Evolutionary conservation across 2,329 filamentous ascomycete species (phyloP).

Genomic region (Fusarium goolgardi): DNA sequence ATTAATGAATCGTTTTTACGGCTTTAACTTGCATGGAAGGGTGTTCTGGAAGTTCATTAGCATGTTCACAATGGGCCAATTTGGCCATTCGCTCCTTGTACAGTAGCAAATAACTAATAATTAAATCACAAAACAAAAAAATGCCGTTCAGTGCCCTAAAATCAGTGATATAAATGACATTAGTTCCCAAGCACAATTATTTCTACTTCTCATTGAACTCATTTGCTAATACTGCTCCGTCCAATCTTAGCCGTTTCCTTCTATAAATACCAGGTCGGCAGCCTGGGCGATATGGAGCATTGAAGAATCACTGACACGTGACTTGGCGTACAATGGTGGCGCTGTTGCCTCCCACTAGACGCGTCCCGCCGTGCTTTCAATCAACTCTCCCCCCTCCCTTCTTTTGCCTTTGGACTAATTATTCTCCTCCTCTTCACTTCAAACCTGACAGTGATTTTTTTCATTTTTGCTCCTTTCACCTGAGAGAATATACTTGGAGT

Average conservation of each 20-base stretch:
- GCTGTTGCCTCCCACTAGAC: constrained; percentile 47
- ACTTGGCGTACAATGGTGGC: constrained; percentile 52
- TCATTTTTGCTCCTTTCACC: neutral
- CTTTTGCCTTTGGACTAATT: constrained; percentile 28
- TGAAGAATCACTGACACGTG: constrained; percentile 48
- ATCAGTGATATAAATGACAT: neutral
- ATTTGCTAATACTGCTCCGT: neutral
- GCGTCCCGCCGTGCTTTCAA: constrained; percentile 51
- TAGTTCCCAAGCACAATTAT: neutral
- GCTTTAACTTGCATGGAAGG: constrained; percentile 33
- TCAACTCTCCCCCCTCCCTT: constrained; percentile 41
- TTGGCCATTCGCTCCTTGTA: constrained; percentile 39
- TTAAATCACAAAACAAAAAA: constrained; percentile 4
- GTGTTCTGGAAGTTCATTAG: constrained; percentile 32
- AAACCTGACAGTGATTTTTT: neutral
- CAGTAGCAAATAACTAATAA: constrained; percentile 30
- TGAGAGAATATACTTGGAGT: neutral
- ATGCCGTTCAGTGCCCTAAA: neutral
- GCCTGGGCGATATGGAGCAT: neutral
- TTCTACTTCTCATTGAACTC: neutral
- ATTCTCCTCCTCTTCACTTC: neutral
- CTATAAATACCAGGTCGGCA: no score
- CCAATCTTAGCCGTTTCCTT: neutral
- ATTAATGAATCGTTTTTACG: constrained; percentile 10
- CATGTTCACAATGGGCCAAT: constrained; percentile 17